These are phyloP conservation scores for Shiraia bambusicola DNA, from an alignment of 2,329 filamentous ascomycete genomes.

Conservation along the genomic window DNA sequence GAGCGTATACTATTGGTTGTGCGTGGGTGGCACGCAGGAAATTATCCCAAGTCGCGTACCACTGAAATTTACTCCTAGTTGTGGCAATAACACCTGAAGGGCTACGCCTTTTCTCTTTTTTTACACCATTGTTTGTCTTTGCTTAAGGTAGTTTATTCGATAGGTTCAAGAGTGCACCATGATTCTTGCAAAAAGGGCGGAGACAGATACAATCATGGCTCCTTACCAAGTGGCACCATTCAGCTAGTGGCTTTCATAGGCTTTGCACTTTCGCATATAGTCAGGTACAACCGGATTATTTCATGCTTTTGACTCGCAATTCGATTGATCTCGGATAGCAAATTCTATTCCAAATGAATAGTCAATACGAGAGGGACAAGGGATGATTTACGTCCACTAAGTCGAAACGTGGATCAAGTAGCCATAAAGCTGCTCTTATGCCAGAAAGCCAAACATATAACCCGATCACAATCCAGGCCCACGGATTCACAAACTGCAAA, in stretches of 20 bases:
- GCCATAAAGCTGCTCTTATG: not conserved
- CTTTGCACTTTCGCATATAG: not conserved
- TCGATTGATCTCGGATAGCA: too few species aligned
- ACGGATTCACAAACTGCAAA: too few species aligned
- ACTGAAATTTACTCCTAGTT: too few species aligned
- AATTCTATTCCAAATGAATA: not conserved
- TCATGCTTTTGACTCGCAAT: too few species aligned
- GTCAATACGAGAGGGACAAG: conserved; percentile 3
- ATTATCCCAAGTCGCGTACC: too few species aligned
- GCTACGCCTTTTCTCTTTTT: too few species aligned
- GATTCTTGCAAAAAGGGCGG: too few species aligned
- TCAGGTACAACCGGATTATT: not conserved
- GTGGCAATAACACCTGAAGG: too few species aligned
- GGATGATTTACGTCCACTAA: too few species aligned
- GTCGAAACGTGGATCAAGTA: not conserved
- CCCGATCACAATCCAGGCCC: not conserved
- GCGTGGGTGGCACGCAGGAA: not conserved
- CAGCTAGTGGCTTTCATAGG: not conserved
- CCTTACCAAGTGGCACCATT: not conserved
- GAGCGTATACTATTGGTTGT: conserved; percentile 2
- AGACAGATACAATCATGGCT: not conserved
- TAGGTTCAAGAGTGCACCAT: too few species aligned
- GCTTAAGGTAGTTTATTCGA: too few species aligned
- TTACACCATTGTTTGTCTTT: too few species aligned
- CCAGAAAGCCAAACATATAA: not conserved